Evolutionary conservation across 805 yeast genomes (phyloP), one percentile per base, ranked within the genome.

Genomic region (Cyberlindnera mrakii): DNA sequence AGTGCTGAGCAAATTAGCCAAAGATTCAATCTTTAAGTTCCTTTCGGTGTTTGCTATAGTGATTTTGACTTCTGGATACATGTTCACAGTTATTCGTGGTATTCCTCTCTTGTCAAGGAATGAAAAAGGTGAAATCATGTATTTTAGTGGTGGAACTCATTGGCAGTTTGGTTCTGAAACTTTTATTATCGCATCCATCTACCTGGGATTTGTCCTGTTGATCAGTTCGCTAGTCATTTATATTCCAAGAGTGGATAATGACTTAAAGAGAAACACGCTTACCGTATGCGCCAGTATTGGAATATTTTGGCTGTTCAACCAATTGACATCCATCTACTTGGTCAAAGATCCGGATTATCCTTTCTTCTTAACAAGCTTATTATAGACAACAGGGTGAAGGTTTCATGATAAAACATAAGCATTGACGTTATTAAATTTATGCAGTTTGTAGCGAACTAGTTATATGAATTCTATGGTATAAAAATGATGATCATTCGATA

Each of bases 121-220:
- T 53, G 76, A 71, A 3, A 55, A 75, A 3, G 77, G 75, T 11
- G 63, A 66, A n/a, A 57, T 80, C 3, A 73, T 79, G 61, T 71
- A 67, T 51, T 71, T 82, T 43, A 74, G 84, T 45, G 87, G 87
- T 13, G 88, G 86, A 4, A 60, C 64, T 4, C 75, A 72, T 43
- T 79, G 78, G 68, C 91, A 84, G 62, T 78, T 83, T 60, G 91
- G 93, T 0, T 62, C 75, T 4, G 95, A 85, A 56, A 70, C 80
- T 4, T 54, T 78, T 5, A 58, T 81, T 3, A 72, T 82, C 7
- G 71, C 76, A 3, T 58, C 53, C 2, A 65, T 75, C 49, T 85
- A 85, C 52, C 48, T 72, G 6, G 51, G 62, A 0, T 64, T 84
- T 49, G 76, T 74, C 0, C 40, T 61, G 0, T 46, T 70, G 5